phyloP scores from a whole-genome alignment of 805 yeast species.

The Ogataea paraovalis region DNA sequence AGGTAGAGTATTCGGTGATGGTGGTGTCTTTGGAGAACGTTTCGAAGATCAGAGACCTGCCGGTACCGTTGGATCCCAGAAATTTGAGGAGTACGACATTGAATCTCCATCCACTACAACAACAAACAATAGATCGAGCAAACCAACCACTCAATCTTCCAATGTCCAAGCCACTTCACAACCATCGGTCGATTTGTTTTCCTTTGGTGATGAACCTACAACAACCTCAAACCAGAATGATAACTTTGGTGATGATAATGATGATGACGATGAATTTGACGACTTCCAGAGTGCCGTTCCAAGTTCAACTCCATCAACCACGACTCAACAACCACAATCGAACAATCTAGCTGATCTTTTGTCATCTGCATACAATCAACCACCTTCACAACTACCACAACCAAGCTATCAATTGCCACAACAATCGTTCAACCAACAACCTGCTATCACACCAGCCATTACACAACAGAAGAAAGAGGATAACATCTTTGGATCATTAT shows the following conservation, averaged over 20 bases:
- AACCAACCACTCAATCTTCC: conserved; percentile 33
- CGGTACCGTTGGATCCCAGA: conserved; percentile 30
- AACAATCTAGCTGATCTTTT: conserved; percentile 32
- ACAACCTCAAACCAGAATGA: conserved; percentile 38
- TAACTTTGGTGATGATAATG: conserved; percentile 50
- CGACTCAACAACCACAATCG: conserved; percentile 13
- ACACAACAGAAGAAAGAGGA: conserved; percentile 38
- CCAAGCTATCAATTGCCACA: conserved; percentile 10
- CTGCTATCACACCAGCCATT: conserved; percentile 38
- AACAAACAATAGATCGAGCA: conserved; percentile 28
- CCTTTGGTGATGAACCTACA: conserved; percentile 35
- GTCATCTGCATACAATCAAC: conserved; percentile 24
- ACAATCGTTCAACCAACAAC: conserved; percentile 15
- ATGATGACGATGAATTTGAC: conserved; percentile 71
- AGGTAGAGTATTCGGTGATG: conserved; percentile 63
- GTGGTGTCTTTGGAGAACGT: conserved; percentile 65
- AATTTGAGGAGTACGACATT: conserved; percentile 62
- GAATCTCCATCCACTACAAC: conserved; percentile 27
- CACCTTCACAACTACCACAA: conserved; percentile 4
- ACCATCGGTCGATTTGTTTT: conserved; percentile 45
- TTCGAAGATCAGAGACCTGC: conserved; percentile 54
- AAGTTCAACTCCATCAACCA: conserved; percentile 11
- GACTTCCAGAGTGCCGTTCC: conserved; percentile 74
- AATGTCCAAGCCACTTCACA: conserved; percentile 44
- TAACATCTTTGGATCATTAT: conserved; percentile 72